Conservation (phyloP, 768 basidiomycete genomes). For the Aureoboletus auriporus region DNA sequence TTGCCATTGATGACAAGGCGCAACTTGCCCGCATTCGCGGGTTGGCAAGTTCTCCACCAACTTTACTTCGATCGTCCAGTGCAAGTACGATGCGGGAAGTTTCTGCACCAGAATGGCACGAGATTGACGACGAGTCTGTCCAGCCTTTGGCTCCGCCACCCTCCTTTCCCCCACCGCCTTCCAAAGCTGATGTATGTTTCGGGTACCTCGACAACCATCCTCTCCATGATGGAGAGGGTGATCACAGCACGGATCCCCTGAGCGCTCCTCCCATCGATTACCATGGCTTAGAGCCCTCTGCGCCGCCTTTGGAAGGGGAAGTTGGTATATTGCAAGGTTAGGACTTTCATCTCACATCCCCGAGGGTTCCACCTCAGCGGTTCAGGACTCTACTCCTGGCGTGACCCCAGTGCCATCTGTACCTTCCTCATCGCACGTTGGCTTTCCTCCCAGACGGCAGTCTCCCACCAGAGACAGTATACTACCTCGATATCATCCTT, state of each 20-base stretch:
- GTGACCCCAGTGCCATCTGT: background rate
- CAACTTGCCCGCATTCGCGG: slow-evolving; percentile 50
- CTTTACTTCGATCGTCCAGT: slow-evolving; percentile 8
- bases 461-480: slow-evolving; percentile 11
- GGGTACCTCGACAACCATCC: slow-evolving; percentile 33
- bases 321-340: slow-evolving; percentile 21
- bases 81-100: slow-evolving; percentile 21
- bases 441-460: slow-evolving; percentile 3
- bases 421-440: slow-evolving; percentile 1
- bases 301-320: slow-evolving; percentile 33
- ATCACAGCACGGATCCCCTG: slow-evolving; percentile 32
- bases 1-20: slow-evolving; percentile 66
- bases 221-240: slow-evolving; percentile 30
- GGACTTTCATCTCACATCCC: slow-evolving; percentile 8
- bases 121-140: slow-evolving; percentile 39
- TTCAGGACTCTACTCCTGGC: background rate
- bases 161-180: slow-evolving; percentile 32
- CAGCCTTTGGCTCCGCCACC: slow-evolving; percentile 1
- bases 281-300: slow-evolving; percentile 41
- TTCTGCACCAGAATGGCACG: slow-evolving; percentile 53
- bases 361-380: background rate
- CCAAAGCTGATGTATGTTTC: slow-evolving; percentile 40
- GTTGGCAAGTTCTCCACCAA: slow-evolving; percentile 52
- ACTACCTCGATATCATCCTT: slow-evolving; percentile 30
- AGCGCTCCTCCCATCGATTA: slow-evolving; percentile 32